phyloP scores from a whole-genome alignment of 2,329 filamentous ascomycete genomes.

The Chaetomiaceae sp. region DNA sequence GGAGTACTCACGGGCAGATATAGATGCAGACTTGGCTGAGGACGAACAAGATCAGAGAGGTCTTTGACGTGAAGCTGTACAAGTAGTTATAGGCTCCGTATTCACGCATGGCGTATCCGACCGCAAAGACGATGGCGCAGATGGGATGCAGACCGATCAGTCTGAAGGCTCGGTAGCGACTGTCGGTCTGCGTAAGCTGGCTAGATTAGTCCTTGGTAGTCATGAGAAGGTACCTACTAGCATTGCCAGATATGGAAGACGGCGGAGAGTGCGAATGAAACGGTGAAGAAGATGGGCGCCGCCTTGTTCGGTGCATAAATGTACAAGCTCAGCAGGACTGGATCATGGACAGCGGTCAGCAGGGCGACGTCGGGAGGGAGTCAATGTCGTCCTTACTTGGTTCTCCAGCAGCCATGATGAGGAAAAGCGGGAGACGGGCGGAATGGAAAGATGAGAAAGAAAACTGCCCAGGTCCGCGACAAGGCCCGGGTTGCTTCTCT shows the following conservation, averaged over 20 bases:
- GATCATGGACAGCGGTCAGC: neutral
- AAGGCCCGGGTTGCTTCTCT: too few species aligned
- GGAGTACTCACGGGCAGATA: constrained; percentile 32
- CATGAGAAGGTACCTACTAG: constrained; percentile 30
- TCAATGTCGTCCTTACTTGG: neutral
- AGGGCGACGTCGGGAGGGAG: neutral
- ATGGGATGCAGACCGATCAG: constrained; percentile 45
- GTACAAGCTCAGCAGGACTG: constrained; percentile 25
- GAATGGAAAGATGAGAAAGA: neutral
- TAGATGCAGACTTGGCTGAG: constrained; percentile 39
- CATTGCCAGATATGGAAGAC: constrained; percentile 30
- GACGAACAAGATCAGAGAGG: constrained; percentile 37
- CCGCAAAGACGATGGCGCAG: constrained; percentile 44
- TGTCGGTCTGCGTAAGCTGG: constrained; percentile 21
- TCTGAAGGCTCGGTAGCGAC: constrained; percentile 46
- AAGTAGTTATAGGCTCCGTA: constrained; percentile 44
- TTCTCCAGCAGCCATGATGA: constrained; percentile 2
- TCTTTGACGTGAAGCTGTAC: constrained; percentile 21
- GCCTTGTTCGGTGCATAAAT: constrained; percentile 33
- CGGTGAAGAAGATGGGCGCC: constrained; percentile 33
- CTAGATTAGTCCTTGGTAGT: neutral
- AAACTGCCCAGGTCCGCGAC: neutral
- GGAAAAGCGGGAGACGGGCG: constrained; percentile 24
- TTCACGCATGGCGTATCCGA: constrained; percentile 48
- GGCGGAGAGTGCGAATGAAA: constrained; percentile 27